These are phyloP conservation scores for Ophiostoma quercus DNA, from an alignment of 2,329 filamentous ascomycete species.

Conservation along the genomic window DNA sequence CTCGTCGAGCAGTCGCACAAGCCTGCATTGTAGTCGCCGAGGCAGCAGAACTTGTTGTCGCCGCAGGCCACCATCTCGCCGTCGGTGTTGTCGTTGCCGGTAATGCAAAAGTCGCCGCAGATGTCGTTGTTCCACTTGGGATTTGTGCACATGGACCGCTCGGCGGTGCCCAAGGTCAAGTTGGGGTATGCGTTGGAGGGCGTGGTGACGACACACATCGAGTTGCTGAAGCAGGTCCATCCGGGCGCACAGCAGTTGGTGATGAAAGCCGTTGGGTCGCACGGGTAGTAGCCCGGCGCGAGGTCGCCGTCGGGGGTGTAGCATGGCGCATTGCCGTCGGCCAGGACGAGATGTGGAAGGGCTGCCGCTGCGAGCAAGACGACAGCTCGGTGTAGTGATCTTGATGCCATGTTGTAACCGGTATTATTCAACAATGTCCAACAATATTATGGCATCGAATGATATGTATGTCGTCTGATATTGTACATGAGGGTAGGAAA, in stretches of 20 bases:
- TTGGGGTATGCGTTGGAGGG: conserved; percentile 26
- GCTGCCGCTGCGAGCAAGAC: background rate
- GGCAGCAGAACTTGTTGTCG: conserved; percentile 29
- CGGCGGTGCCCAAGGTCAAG: conserved; percentile 26
- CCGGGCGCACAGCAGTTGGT: conserved; percentile 30
- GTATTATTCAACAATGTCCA: background rate
- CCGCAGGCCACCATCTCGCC: conserved; percentile 27
- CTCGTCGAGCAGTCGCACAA: conserved; percentile 27
- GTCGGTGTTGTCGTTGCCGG: conserved; percentile 17
- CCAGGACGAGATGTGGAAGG: background rate
- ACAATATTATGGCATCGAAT: background rate
- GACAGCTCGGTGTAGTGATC: background rate
- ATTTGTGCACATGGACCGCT: conserved; percentile 30
- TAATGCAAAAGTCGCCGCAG: conserved; percentile 29
- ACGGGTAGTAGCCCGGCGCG: background rate
- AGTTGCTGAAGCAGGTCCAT: conserved; percentile 30
- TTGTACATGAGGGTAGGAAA: background rate
- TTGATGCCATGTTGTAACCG: background rate
- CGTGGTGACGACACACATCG: conserved; percentile 29
- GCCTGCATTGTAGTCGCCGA: conserved; percentile 28
- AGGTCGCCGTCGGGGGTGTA: background rate
- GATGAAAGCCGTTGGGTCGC: conserved; percentile 20
- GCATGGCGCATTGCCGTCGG: background rate
- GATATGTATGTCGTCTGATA: no score
- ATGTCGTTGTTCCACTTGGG: conserved; percentile 29